Conservation (phyloP, 1,284 basidiomycete species). For the Apiotrichum sp. region DNA sequence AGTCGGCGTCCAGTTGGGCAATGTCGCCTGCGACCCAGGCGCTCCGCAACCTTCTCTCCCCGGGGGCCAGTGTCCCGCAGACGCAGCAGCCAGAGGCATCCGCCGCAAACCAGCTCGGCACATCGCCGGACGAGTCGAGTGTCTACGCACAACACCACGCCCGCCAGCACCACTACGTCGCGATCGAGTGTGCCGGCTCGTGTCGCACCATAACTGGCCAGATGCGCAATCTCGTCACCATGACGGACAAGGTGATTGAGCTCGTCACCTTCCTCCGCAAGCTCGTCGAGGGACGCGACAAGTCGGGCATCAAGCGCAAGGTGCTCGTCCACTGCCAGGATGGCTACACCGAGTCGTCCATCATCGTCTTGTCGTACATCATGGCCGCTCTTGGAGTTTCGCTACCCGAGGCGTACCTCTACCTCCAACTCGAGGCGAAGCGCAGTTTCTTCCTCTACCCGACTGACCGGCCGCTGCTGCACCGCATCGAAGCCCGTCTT, state of each 20-base stretch:
- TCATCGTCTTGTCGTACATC: conserved; percentile 77
- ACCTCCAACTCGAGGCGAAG: conserved; percentile 55
- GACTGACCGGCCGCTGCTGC: conserved; percentile 68
- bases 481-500: conserved; percentile 63
- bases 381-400: conserved; percentile 67
- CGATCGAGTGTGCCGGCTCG: conserved; percentile 40
- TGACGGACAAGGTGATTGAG: conserved; percentile 42
- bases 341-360: conserved; percentile 72
- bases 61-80: conserved; percentile 3
- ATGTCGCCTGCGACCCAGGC: conserved; percentile 41
- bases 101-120: conserved; percentile 9
- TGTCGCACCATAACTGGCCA: conserved; percentile 41
- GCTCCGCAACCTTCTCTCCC: conserved; percentile 40
- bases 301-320: conserved; percentile 27
- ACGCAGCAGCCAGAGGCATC: neutral
- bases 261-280: conserved; percentile 41
- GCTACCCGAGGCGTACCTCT: conserved; percentile 79
- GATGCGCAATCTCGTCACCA: conserved; percentile 31
- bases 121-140: conserved; percentile 16
- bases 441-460: conserved; percentile 87
- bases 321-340: conserved; percentile 49
- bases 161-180: conserved; percentile 32
- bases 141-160: conserved; percentile 17
- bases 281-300: conserved; percentile 37
- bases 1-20: conserved; percentile 23